Evolutionary conservation across 805 yeast species (phyloP).

Genomic region (Schizosaccharomyces cryophilus): DNA sequence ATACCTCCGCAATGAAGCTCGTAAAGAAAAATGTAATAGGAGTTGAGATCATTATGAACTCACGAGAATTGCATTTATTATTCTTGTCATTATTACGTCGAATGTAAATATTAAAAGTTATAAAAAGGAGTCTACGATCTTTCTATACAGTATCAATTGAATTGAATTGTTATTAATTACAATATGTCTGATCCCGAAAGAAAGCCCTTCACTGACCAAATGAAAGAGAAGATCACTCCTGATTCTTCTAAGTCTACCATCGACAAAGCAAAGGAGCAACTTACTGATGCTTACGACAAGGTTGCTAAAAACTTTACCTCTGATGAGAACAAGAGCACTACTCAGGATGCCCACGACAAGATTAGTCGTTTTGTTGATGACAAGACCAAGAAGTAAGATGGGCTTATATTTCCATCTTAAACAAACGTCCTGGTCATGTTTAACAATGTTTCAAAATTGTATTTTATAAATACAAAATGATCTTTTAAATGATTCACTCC

Average conservation of each 20-base stretch:
- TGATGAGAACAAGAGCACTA: conserved; percentile 38
- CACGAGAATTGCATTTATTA: not conserved
- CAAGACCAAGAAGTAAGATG: conserved; percentile 6
- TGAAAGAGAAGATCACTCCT: conserved; percentile 43
- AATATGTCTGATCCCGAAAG: conserved; percentile 25
- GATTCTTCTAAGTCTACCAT: conserved; percentile 38
- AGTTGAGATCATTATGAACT: too few relatives aligned
- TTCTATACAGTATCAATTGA: not conserved
- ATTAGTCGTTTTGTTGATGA: conserved; percentile 27
- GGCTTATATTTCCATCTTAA: not conserved
- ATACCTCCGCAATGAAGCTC: too few relatives aligned
- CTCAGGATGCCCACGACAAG: conserved; percentile 45
- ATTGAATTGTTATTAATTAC: not conserved
- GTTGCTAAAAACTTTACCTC: conserved; percentile 36
- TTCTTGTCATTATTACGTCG: not conserved
- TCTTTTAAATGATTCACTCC: too few relatives aligned
- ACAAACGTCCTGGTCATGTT: not conserved
- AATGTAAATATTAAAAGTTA: not conserved
- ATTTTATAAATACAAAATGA: too few relatives aligned
- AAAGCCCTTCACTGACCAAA: conserved; percentile 50
- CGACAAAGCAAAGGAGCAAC: conserved; percentile 47
- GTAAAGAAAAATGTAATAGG: too few relatives aligned
- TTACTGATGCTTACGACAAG: conserved; percentile 43
- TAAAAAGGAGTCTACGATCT: not conserved
- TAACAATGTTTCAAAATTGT: too few relatives aligned